Evolutionary conservation across 257 asterid genomes (phyloP).

Genomic region (Eustoma russellianum): DNA sequence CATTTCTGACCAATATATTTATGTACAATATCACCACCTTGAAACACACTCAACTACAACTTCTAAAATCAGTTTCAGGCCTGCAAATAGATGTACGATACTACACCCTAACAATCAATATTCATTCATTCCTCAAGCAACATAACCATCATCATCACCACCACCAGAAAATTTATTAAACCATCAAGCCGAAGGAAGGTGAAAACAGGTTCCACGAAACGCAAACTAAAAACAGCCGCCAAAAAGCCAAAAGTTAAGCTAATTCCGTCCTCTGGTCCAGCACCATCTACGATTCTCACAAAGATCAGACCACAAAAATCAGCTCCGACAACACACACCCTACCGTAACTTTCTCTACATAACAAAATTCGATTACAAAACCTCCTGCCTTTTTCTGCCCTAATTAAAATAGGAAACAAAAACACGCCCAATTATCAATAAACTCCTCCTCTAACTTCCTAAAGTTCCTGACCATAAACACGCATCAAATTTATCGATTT

Average conservation of each 20-base stretch:
- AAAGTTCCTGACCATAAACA: neutral
- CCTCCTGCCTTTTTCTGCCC: constrained; percentile 12
- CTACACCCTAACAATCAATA: neutral
- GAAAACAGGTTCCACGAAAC: neutral
- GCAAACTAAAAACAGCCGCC: neutral
- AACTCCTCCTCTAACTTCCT: neutral
- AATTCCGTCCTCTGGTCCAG: constrained; percentile 28
- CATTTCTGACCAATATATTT: constrained; percentile 16
- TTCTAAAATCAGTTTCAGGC: neutral
- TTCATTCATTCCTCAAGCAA: neutral
- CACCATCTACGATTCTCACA: constrained; percentile 24
- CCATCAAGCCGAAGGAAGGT: neutral
- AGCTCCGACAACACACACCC: constrained; percentile 1
- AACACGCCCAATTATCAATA: neutral
- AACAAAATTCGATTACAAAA: neutral
- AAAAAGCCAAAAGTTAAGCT: constrained; percentile 14
- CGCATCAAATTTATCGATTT: constrained; percentile 5
- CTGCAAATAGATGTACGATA: no score
- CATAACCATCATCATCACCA: constrained; percentile 1
- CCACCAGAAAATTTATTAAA: constrained; percentile 1
- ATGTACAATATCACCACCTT: neutral
- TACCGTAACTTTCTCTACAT: neutral
- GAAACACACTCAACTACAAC: neutral
- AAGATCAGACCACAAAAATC: constrained; percentile 11
- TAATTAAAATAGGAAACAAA: constrained; percentile 17